Conservation (phyloP, 352 stramenopile species). For the Aphanomyces cochlioides region DNA sequence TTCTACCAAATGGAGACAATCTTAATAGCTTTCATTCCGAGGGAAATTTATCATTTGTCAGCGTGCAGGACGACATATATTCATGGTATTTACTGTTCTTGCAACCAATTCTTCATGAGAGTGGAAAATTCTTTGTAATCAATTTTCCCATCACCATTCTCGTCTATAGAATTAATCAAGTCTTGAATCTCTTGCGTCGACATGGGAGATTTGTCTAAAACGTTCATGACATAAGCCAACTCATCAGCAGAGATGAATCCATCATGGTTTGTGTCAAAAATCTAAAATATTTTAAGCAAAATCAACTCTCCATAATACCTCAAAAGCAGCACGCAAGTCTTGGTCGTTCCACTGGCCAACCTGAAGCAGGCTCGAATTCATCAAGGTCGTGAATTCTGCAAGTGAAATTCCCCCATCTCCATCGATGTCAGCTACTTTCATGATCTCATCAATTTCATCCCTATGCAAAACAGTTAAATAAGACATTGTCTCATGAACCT, state of each 20-base stretch:
- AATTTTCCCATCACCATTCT: slow-evolving; percentile 80
- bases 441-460: slow-evolving; percentile 60
- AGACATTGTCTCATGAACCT: neutral
- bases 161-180: slow-evolving; percentile 72
- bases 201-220: slow-evolving; percentile 51
- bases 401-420: slow-evolving; percentile 74
- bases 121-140: slow-evolving; percentile 78
- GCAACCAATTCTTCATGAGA: slow-evolving; percentile 16
- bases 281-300: slow-evolving; percentile 33
- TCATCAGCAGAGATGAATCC: slow-evolving; percentile 67
- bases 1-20: too few relatives aligned
- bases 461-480: slow-evolving; percentile 31
- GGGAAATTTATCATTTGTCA: too few relatives aligned
- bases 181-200: slow-evolving; percentile 45
- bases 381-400: slow-evolving; percentile 71
- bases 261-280: slow-evolving; percentile 66
- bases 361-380: slow-evolving; percentile 67
- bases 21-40: too few relatives aligned
- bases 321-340: slow-evolving; percentile 62
- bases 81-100: neutral
- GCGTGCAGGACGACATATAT: too few relatives aligned
- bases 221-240: slow-evolving; percentile 55
- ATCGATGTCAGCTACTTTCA: slow-evolving; percentile 60
- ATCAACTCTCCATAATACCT: slow-evolving; percentile 34
- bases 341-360: slow-evolving; percentile 47